Evolutionary conservation across 2,329 filamentous ascomycete species (phyloP), one percentile per base, ranked within the genome.

Genomic region (Metarhizium brunneum): DNA sequence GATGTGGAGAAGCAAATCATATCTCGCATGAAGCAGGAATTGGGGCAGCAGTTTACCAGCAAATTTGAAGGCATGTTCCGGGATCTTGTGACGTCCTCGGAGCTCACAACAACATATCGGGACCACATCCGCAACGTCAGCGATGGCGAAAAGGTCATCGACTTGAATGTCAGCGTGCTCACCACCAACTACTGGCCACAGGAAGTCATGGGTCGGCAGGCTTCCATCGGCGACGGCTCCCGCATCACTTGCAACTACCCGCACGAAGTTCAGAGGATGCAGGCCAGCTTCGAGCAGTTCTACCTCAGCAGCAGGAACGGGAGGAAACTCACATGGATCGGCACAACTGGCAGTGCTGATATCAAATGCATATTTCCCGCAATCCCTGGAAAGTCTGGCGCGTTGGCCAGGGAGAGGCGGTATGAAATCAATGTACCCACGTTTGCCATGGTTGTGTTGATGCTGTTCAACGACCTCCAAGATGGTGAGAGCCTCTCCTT

Each of bases 51-150:
- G 62, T 97, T 97, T 68, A 97, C 94, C 0, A 78, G 84, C 65
- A 95, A 95, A 68, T 83, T 99, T 48, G 94, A 99, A 67, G 88
- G 91, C 61, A 97, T 99, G 91, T 96, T 99, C 76, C 92, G 91
- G 71, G 94, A 99, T 66, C 92, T 97, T 82, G 84, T 86, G 16
- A 84, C 92, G 13, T 96, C 92, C 0, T 84, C 87, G 54, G 92
- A 96, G 61, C 79, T 96, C 30, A 90, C 88, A 0, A 73, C 83
- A 13, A 84, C 81, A 55, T 97, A 95, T 73, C 87, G 86, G 61
- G 79, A 81, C 16, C 83, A 92, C 59, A 83, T 83, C 50, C 70
- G 73, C 35, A 73, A 70, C 35, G 70, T 82, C 11, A 69, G 80
- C 68, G 69, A 83, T 68, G 68, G 71, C 18, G 65, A 58, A 30